A percentile compares a stretch with the other conserved stretches of the same genome.
These are phyloP conservation scores for Leishmania tarentolae DNA, from an alignment of 208 protist genomes.

Conservation along the genomic window DNA sequence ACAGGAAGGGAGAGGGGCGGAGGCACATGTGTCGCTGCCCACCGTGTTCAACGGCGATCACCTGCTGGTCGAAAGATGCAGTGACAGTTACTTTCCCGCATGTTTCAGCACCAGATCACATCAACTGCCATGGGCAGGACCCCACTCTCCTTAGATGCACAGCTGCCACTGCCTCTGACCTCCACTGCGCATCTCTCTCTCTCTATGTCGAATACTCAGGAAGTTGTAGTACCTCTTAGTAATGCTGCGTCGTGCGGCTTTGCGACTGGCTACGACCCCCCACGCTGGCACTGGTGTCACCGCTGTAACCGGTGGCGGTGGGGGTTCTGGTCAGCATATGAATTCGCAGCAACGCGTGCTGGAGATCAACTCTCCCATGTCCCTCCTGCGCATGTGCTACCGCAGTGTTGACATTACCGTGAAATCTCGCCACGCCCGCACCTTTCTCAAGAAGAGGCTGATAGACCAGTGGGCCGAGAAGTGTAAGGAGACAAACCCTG, in stretches of 20 bases:
- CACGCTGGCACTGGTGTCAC: background rate
- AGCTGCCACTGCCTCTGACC: background rate
- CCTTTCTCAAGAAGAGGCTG: constrained; percentile 82
- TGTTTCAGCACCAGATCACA: background rate
- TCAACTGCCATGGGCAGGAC: background rate
- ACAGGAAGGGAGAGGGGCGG: background rate
- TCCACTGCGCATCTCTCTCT: background rate
- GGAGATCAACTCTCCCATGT: constrained; percentile 75
- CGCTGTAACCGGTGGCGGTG: background rate
- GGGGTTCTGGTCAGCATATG: constrained; percentile 35
- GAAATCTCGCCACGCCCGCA: constrained; percentile 84
- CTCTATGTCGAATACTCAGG: background rate
- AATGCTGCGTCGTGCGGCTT: constrained; percentile 18
- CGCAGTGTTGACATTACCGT: constrained; percentile 90
- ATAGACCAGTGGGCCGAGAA: constrained; percentile 79
- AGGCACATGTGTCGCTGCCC: background rate
- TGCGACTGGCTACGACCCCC: constrained; percentile 3
- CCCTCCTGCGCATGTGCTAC: constrained; percentile 91
- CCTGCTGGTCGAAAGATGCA: background rate
- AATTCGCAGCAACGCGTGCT: constrained; percentile 86
- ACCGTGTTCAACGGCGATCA: background rate
- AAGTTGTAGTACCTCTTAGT: too few species aligned
- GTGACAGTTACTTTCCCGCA: background rate
- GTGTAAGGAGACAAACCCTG: constrained; percentile 71
- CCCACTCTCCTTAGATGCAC: background rate